phyloP scores from a whole-genome alignment of 2,329 filamentous ascomycete genomes.

The Neoscytalidium dimidiatum region DNA sequence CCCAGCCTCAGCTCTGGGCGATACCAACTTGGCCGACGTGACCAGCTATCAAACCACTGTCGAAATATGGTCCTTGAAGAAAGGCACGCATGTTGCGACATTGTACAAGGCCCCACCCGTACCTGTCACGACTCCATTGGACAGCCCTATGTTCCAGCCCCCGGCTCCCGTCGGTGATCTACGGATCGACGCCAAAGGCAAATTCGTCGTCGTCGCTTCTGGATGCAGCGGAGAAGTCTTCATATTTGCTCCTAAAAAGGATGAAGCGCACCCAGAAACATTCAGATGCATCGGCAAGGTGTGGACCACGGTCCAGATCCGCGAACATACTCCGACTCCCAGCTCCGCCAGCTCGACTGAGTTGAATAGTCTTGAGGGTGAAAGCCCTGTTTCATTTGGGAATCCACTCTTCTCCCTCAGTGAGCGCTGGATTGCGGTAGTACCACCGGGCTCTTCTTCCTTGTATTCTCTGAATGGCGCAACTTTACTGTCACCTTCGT shows the following conservation, averaged over 20 bases:
- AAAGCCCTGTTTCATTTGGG: slow-evolving; percentile 46
- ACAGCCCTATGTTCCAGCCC: slow-evolving; percentile 65
- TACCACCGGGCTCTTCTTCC: slow-evolving; percentile 71
- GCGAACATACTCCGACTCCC: slow-evolving; percentile 35
- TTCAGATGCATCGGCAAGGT: slow-evolving; percentile 81
- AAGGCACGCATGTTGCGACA: slow-evolving; percentile 69
- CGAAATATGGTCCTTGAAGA: slow-evolving; percentile 82
- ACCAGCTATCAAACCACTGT: slow-evolving; percentile 82
- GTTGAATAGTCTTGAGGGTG: slow-evolving; percentile 35
- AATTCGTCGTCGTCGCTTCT: slow-evolving; percentile 73
- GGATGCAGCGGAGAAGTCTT: slow-evolving; percentile 85
- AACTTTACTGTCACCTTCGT: slow-evolving; percentile 54
- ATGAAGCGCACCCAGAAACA: slow-evolving; percentile 24
- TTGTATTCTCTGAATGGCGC: slow-evolving; percentile 69
- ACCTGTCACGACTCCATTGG: slow-evolving; percentile 57
- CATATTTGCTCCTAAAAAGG: slow-evolving; percentile 56
- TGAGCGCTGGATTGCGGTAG: slow-evolving; percentile 76
- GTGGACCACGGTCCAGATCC: slow-evolving; percentile 80
- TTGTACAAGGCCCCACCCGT: slow-evolving; percentile 71
- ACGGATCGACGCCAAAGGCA: slow-evolving; percentile 70
- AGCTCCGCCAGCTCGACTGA: slow-evolving; percentile 38
- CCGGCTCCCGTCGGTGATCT: slow-evolving; percentile 73
- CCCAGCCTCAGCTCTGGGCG: slow-evolving; percentile 33
- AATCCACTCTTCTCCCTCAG: slow-evolving; percentile 69
- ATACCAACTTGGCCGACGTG: slow-evolving; percentile 39